A percentile compares a stretch with the other conserved stretches of the same genome.
Evolutionary conservation across 2,329 filamentous ascomycete species (phyloP).

Genomic region (Dothideomycetes sp.): DNA sequence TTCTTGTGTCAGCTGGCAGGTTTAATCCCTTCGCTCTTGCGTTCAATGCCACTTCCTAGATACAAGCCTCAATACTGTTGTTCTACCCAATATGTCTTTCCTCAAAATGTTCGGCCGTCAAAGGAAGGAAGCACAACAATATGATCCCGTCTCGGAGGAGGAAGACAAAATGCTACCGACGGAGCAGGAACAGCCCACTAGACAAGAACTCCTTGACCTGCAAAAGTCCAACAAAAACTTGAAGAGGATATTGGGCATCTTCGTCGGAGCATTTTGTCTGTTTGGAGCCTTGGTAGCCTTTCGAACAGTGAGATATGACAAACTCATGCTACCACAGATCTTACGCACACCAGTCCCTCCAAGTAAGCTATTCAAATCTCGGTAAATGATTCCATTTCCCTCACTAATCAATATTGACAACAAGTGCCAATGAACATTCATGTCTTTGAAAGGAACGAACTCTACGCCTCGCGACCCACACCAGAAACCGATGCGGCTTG

Average conservation of each 20-base stretch:
- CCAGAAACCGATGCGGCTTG: constrained; percentile 18
- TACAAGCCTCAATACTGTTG: no score
- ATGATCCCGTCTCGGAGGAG: constrained; percentile 3
- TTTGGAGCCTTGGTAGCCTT: constrained; percentile 2
- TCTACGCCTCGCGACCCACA: constrained; percentile 15
- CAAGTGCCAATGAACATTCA: constrained; percentile 12
- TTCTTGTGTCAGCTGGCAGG: no score
- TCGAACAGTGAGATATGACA: background rate
- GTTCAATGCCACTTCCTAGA: no score
- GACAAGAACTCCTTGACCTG: background rate
- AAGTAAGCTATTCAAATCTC: background rate
- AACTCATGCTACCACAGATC: constrained; percentile 1
- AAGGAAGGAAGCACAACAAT: background rate
- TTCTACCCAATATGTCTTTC: background rate
- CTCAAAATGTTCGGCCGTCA: background rate
- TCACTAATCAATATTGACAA: background rate
- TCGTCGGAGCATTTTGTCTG: background rate
- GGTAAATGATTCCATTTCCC: no score
- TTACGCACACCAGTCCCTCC: constrained; percentile 1
- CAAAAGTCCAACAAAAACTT: constrained; percentile 2
- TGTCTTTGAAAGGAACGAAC: constrained; percentile 16
- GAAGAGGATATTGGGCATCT: constrained; percentile 4
- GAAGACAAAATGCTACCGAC: constrained; percentile 4
- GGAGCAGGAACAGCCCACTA: constrained; percentile 1
- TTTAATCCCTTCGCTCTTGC: no score